Evolutionary conservation across 1,284 basidiomycete genomes (phyloP), one percentile per base, ranked within the genome.

Genomic region (Leccinum subrobustum): DNA sequence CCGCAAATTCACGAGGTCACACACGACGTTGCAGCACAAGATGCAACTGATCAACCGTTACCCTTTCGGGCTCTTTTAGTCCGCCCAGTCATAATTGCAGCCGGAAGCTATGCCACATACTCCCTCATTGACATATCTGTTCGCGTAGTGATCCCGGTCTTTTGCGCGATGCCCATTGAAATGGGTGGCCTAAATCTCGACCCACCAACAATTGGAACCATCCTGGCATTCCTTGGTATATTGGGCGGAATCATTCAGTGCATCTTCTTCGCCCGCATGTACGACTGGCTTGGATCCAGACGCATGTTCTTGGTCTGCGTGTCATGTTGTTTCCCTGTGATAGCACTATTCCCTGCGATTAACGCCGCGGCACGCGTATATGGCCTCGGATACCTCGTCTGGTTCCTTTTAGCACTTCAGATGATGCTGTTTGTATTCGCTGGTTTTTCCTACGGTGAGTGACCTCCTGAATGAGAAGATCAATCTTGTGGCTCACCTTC

Each of bases 111-210:
- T 64, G 77, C 77, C n/a, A 57, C 72, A 23, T 62, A 78, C n/a
- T 71, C 78, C 8, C 70, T 79, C 14, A 56, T 79, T 7, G 77
- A 83, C 42, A 76, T 78, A 18, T 68, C 77, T 6, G 69, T 75
- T 59, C 75, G 71, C 42, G 70, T 76, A 4, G 65, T 83, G 20
- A 70, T 77, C 6, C 81, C 81, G 0, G 75, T 83, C 27, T 81
- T 81, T 66, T 75, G 77, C 25, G 75, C 78, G 18, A 76, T 78
- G 67, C 76, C 79, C 6, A 68, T 78, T 18, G 67, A 69, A 8
- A 67, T 78, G 48, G 79, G 80, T n/a, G 80, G 81, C 16, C 75
- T 82, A 20, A 71, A 66, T 11, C 70, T 82, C 1, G 64, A 72
- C 1, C 75, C 79, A 12, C 69, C 72, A 6, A 61, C 67, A n/a